Conservation (phyloP, 2,329 filamentous ascomycete species). For the Pestalotiopsis fici region DNA sequence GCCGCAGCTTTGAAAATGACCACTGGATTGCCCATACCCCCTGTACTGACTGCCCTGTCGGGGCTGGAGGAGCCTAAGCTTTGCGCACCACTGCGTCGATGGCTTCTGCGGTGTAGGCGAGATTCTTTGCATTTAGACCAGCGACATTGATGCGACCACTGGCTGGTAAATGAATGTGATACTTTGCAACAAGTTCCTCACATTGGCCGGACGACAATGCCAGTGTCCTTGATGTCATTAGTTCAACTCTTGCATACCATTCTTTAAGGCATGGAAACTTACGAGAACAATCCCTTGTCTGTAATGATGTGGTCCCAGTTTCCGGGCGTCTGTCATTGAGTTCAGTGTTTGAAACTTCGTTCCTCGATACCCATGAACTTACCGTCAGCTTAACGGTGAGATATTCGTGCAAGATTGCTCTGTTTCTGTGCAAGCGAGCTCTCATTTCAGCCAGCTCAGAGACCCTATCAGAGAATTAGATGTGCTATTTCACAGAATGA, state of each 20-base stretch:
- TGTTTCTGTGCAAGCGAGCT: not conserved
- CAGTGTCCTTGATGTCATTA: not conserved
- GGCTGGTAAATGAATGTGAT: not conserved
- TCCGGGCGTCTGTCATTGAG: not conserved
- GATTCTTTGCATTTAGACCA: not conserved
- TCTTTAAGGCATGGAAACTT: not conserved
- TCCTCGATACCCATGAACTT: not conserved
- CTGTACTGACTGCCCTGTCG: too few relatives aligned
- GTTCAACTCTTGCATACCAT: not conserved
- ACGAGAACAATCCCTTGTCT: not conserved
- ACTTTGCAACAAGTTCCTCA: not conserved
- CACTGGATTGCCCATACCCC: too few relatives aligned
- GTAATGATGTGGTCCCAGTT: not conserved
- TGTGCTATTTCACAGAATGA: not conserved
- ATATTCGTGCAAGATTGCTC: not conserved
- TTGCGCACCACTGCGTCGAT: not conserved
- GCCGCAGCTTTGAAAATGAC: too few relatives aligned
- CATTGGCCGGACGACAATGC: not conserved
- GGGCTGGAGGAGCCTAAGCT: not conserved
- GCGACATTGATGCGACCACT: slow-evolving; percentile 1
- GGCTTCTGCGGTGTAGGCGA: not conserved
- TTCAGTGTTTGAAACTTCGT: not conserved
- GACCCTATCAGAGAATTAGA: not conserved
- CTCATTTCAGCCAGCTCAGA: not conserved
- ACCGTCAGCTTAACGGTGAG: not conserved